Percentiles rank a stretch among this genome's conserved stretches.
phyloP scores from a whole-genome alignment of 495 filamentous ascomycete genomes.

The Penicillium bovifimosum region DNA sequence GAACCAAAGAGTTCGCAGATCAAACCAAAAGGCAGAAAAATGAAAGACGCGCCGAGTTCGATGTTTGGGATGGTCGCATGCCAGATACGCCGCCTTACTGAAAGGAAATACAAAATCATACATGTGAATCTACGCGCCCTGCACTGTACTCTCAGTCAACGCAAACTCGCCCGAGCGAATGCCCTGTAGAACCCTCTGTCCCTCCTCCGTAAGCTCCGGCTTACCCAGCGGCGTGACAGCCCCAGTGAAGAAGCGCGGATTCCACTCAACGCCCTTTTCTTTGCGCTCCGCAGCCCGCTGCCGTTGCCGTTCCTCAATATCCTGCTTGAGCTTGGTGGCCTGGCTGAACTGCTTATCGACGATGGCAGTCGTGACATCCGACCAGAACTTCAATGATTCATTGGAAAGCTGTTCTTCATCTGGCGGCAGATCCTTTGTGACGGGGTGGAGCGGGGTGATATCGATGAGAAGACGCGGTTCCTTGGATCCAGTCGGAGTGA shows the following conservation, averaged over 20 bases:
- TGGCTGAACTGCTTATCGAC: slow-evolving; percentile 71
- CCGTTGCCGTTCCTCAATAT: slow-evolving; percentile 86
- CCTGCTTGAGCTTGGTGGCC: slow-evolving; percentile 81
- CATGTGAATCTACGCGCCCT: slow-evolving; percentile 37
- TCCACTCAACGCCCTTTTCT: slow-evolving; percentile 60
- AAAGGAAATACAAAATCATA: slow-evolving; percentile 9
- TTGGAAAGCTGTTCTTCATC: slow-evolving; percentile 72
- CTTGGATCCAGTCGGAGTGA: slow-evolving; percentile 49
- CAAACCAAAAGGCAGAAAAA: background rate
- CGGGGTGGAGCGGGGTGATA: slow-evolving; percentile 69
- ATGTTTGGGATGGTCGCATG: slow-evolving; percentile 18
- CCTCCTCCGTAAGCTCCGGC: slow-evolving; percentile 75
- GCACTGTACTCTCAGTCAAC: slow-evolving; percentile 42
- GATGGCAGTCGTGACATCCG: slow-evolving; percentile 82
- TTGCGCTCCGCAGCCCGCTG: slow-evolving; percentile 76
- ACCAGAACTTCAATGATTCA: slow-evolving; percentile 87
- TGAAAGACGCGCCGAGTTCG: slow-evolving; percentile 12
- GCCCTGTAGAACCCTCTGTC: slow-evolving; percentile 60
- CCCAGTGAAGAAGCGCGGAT: slow-evolving; percentile 84
- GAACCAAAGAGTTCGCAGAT: background rate
- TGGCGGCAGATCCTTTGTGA: slow-evolving; percentile 73
- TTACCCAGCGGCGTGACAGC: slow-evolving; percentile 67
- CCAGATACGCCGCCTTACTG: slow-evolving; percentile 28
- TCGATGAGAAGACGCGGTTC: slow-evolving; percentile 79
- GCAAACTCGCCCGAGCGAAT: slow-evolving; percentile 58